Conservation (phyloP, 768 basidiomycete species). For the Boletus rubropictus region DNA sequence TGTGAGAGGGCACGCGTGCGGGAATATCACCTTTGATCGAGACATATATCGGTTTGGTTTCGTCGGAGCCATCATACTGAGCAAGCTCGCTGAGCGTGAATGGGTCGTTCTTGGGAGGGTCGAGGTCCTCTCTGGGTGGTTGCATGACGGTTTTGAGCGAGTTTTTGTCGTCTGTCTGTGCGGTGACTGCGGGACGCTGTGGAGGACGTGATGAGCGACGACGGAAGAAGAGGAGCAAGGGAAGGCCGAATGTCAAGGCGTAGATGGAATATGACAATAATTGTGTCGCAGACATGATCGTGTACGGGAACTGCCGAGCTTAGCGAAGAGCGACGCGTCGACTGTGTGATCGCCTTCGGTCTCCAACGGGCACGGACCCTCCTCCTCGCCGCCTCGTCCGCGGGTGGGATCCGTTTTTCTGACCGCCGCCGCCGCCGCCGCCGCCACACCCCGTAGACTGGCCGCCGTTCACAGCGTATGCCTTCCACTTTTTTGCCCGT, state of each 20-base stretch:
- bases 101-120: conserved; percentile 71
- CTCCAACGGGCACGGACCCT: background rate
- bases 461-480: background rate
- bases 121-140: conserved; percentile 51
- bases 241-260: conserved; percentile 29
- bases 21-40: conserved; percentile 92
- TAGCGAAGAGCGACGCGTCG: no score
- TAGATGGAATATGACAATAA: conserved; percentile 24
- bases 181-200: conserved; percentile 6
- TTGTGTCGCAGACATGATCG: conserved; percentile 2
- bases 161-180: conserved; percentile 23
- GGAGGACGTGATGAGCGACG: conserved; percentile 7
- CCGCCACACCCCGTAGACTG: no score
- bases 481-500: background rate
- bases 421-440: background rate
- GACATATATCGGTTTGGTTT: conserved; percentile 73
- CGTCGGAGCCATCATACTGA: conserved; percentile 63
- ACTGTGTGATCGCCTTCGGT: no score
- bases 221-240: conserved; percentile 25
- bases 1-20: conserved; percentile 24
- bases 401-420: background rate
- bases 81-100: conserved; percentile 66
- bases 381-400: background rate
- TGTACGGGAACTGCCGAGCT: conserved; percentile 13
- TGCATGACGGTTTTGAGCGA: conserved; percentile 66